A percentile compares a stretch with the other conserved stretches of the same genome.
Conservation (phyloP, 1,139 yeast genomes). For the Debaryomyces sp. region DNA sequence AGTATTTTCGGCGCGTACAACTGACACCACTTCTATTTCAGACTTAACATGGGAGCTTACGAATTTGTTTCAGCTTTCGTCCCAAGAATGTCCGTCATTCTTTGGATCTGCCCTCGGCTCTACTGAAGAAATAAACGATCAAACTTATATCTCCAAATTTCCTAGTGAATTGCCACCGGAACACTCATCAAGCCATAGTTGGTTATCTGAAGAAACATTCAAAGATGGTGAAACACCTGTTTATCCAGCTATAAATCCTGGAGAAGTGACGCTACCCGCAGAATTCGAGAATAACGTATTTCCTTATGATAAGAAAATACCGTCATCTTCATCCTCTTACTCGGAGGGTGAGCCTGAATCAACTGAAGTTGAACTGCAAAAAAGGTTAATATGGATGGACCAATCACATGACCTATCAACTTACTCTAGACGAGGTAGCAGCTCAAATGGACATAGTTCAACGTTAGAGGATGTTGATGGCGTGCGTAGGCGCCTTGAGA, state of each 20-base stretch:
- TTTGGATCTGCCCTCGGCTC: background rate
- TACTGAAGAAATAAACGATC: constrained; percentile 1
- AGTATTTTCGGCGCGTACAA: constrained; percentile 1
- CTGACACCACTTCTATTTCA: constrained; percentile 4
- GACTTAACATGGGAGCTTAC: constrained; percentile 7
- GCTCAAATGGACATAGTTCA: background rate
- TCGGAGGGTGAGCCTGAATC: constrained; percentile 1
- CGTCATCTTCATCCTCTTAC: background rate
- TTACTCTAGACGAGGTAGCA: background rate
- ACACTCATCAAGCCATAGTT: background rate
- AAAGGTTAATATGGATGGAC: constrained; percentile 8
- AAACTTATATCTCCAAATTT: background rate
- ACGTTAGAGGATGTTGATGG: constrained; percentile 9
- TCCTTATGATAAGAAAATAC: background rate
- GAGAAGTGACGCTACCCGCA: background rate
- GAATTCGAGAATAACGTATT: background rate
- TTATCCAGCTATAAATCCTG: background rate
- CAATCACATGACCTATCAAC: constrained; percentile 5
- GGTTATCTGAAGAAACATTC: background rate
- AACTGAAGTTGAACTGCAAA: background rate
- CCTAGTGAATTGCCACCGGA: constrained; percentile 1
- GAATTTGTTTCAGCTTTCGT: constrained; percentile 2
- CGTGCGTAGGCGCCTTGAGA: constrained; percentile 14
- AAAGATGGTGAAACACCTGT: background rate
- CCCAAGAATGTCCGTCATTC: constrained; percentile 1